Evolutionary conservation across 2,329 filamentous ascomycete species (phyloP), one percentile per base, ranked within the genome.

Genomic region (Colletotrichum sp.): DNA sequence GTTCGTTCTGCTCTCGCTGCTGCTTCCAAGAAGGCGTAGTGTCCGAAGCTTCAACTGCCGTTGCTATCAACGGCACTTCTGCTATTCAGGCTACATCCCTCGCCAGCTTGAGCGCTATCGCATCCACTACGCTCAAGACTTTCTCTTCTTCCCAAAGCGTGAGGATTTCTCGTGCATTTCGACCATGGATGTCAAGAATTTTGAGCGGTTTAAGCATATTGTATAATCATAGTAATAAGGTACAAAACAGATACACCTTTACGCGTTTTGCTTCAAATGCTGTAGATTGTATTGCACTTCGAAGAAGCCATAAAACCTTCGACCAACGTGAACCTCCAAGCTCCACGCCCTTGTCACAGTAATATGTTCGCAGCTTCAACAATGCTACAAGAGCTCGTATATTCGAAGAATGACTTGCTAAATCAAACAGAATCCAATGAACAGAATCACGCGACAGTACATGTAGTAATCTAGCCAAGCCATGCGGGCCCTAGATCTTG

Each of bases 1-100:
- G 36, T 68, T 13, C 52, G 52, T 5, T 67, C 55, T 62, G 60
- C 68, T 18, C 39, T 68, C 4, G 52, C 64, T 15, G 34, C 73
- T 7, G 52, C 73, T n/a, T 39, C 70, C 16, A 18, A 55, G 21
- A 55, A 21, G n/a, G 8, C 28, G 36, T 28, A 10, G 36, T 34
- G 12, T 18, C 66, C 4, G 16, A 55, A 32, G 39, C 28, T 21
- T 16, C 55, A 15, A 16, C 10, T 32, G 30, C 59, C 8, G 9
- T 65, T 5, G 28, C 68, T 9, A 39, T 57, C 21, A 32, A 18
- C 64, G 34, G 13, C 13, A 24, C 28, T 7, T 68, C 67, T 21
- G 64, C 63, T 12, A 52, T 60, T 12, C 21, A 66, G 18, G 44
- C 44, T 10, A 21, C 6, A 7, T 7, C 6, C 44, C 18, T 49